phyloP scores from a whole-genome alignment of 2,329 filamentous ascomycete species.

The Lasiodiplodia sp. region DNA sequence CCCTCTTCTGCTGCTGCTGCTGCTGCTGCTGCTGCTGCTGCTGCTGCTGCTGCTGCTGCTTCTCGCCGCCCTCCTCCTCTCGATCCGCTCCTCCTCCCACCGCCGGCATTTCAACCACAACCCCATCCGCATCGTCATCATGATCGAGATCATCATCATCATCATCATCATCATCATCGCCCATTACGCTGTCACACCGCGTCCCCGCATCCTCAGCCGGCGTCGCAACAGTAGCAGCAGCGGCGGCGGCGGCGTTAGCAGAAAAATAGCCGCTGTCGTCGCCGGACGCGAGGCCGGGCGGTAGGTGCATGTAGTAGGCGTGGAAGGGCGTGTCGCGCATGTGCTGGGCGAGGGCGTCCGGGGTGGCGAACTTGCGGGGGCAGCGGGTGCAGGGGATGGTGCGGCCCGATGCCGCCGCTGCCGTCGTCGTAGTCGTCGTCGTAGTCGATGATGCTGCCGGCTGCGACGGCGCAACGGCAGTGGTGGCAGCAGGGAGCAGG shows the following conservation, averaged over 20 bases:
- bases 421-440: not conserved
- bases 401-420: not conserved
- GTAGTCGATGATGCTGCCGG: not conserved
- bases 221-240: not conserved
- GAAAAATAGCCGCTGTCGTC: not conserved
- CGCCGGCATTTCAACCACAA: no score
- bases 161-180: not conserved
- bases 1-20: not conserved
- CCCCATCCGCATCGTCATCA: not conserved
- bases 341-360: constrained; percentile 6
- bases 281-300: not conserved
- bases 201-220: not conserved
- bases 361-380: not conserved
- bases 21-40: not conserved
- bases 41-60: not conserved
- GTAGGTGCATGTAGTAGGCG: not conserved
- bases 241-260: not conserved
- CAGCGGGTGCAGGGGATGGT: not conserved
- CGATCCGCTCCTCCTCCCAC: not conserved
- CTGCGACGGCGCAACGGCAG: no score
- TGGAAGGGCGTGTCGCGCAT: not conserved
- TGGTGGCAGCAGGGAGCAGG: not conserved
- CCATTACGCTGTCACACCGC: not conserved
- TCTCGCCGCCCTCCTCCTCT: not conserved
- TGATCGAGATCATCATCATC: not conserved